Conservation (phyloP, 225 moss, liverwort and hornwort genomes). For the Climacium dendroides region DNA sequence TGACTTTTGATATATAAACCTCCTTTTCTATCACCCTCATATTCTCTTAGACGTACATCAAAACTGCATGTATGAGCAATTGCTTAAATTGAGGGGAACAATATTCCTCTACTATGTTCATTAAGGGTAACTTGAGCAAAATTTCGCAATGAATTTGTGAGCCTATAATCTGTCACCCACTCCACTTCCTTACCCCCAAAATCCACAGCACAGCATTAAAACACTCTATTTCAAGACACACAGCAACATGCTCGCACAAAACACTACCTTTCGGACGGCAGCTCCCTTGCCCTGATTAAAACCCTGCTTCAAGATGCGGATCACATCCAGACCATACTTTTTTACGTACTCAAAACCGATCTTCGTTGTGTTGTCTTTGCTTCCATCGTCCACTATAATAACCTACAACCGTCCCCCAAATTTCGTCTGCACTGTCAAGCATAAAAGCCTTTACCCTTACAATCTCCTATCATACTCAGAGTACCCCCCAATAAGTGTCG, state of each 20-base stretch:
- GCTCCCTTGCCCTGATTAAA: slow-evolving; percentile 94
- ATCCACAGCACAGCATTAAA: neutral
- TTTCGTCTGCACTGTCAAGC: slow-evolving; percentile 1
- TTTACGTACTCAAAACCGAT: slow-evolving; percentile 88
- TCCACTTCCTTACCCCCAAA: neutral
- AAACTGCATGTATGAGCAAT: neutral
- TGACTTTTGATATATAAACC: neutral
- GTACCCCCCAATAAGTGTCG: neutral
- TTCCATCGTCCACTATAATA: slow-evolving; percentile 95
- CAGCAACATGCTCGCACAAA: neutral
- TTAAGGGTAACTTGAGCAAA: neutral
- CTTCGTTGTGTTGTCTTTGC: slow-evolving; percentile 78
- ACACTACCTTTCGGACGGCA: slow-evolving; percentile 68
- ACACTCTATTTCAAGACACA: neutral
- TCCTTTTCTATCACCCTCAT: neutral
- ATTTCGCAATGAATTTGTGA: neutral
- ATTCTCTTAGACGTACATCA: neutral
- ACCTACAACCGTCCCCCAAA: slow-evolving; percentile 36
- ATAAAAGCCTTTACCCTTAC: neutral
- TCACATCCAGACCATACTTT: slow-evolving; percentile 66
- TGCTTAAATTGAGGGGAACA: neutral
- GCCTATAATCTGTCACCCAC: neutral
- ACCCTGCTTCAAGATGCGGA: slow-evolving; percentile 83
- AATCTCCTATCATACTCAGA: neutral
- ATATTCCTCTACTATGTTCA: neutral